A percentile compares a stretch with the other conserved stretches of the same genome.
phyloP scores from a whole-genome alignment of 129 eudicot species.

The Arctium lappa region DNA sequence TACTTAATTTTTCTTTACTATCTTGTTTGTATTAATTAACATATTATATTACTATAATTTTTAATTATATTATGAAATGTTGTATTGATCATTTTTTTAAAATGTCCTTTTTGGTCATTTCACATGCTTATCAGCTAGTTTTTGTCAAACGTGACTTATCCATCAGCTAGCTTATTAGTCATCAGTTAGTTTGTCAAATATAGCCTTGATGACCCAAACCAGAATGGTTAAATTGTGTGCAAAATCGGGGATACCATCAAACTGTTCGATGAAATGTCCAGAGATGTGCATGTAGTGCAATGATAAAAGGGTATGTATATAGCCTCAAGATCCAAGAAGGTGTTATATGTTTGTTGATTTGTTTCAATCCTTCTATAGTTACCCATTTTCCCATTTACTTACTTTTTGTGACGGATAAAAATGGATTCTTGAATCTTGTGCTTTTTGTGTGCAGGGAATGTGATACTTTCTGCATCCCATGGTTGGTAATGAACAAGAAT shows the following conservation, averaged over 20 bases:
- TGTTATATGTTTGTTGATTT: not conserved
- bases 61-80: too few relatives aligned
- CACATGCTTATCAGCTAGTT: too few relatives aligned
- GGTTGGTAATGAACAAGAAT: constrained; percentile 18
- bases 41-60: too few relatives aligned
- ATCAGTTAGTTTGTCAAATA: too few relatives aligned
- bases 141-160: too few relatives aligned
- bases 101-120: too few relatives aligned
- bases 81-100: too few relatives aligned
- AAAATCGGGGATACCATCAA: not conserved
- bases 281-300: not conserved
- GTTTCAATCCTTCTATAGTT: not conserved
- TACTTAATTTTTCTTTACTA: too few relatives aligned
- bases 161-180: too few relatives aligned
- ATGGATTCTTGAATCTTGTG: constrained; percentile 11
- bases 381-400: not conserved
- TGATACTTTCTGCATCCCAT: constrained; percentile 27
- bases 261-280: not conserved
- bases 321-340: not conserved
- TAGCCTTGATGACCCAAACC: not conserved
- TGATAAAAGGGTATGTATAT: not conserved
- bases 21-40: too few relatives aligned
- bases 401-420: constrained; percentile 1
- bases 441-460: constrained; percentile 18
- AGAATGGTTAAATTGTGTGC: not conserved